Base-by-base conservation (phyloP, 176 grass and related monocot genomes). In the Triticum timopheevii region DNA sequence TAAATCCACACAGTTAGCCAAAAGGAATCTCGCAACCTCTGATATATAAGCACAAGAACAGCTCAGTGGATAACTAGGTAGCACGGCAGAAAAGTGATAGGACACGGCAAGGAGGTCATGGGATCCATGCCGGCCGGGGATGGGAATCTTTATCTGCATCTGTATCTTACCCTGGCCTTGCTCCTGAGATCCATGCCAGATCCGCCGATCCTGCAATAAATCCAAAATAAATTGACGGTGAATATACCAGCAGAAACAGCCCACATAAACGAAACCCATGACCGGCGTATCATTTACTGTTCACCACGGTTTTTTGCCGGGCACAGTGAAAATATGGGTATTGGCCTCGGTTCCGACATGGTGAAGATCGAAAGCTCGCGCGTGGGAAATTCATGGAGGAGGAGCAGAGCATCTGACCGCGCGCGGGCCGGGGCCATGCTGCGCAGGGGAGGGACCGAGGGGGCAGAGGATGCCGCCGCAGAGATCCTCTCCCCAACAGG, bases 181-280 rank as follows among this genome's bases (percentile, higher is more conserved):
- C 96, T 98, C 89, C 96, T 90, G 73, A 98, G 83, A 91, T 98
- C 96, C 93, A 98, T 89, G 77, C 93, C 96, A 95, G 93, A 95
- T 92, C 96, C 96, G 86, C 96, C 96, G 82, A 98, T 98, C 96
- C 96, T 98, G 93, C 42, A 73, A 62, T 35, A 56, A 17, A 73
- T 59, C 56, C 6, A 59, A 59, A 22, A 54, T 54, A 54, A 54
- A 54, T 19, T 0, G 0, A 54, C 16, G 50, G 50, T 54, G 50
- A 54, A 54, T 19, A 52, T 52, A 54, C 50, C 50, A 19, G 50
- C 16, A 54, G 16, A 54, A 19, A 50, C 13, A 50, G 13, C 4
- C 13, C 47, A 54, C 16, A 0, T 5, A 19, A 50, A 16, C 13
- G 4, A 16, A 54, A 54, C 16, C 7, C 50, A 54, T 2, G 50